Base-by-base conservation (phyloP, 1,284 basidiomycete genomes). In the Grifola frondosa region DNA sequence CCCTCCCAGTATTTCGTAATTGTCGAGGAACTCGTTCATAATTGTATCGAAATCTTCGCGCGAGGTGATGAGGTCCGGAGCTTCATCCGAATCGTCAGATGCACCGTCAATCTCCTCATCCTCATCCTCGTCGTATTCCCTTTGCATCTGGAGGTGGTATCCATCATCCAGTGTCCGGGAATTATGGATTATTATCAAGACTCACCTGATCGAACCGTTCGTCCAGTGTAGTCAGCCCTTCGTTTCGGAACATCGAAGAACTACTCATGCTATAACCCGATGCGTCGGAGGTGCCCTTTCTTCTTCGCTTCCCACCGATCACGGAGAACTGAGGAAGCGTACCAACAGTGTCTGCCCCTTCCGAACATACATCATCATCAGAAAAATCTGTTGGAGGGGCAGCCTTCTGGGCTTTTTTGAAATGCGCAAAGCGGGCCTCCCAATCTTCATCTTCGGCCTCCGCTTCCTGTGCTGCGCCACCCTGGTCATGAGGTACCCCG, bases 231-330 rank as follows among this genome's bases (percentile, higher is more conserved):
- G 88, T 81, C 25, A 99, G 69, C 0, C 91, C 86, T 56, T 94
- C 83, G 58, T 93, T 99, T 30, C 97, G 79, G 68, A 84, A 91
- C 89, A 99, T 94, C 19, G 92, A 92, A 3, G 92, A 95, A 56
- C 91, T 94, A 60, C 88, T 96, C 96, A 99, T 98, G 62, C 88
- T 91, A 73, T 94, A 95, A 10, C 91, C 91, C 16, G 91, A 91
- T 3, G 89, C 91, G 54, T 92, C 85, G 31, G 88, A 91, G 1
- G 81, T 74, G 7, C 82, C 82, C 60, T 85, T 89, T 55, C 88
- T 74, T 54, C 84, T 74, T 56, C 80, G 77, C 73, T 88, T 88
- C 22, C 83, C 84, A 33, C 91, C 87, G 35, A 85, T 75, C 44
- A 92, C 84, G n/a, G 83, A 77, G 44, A 86, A 74, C 34, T 71